Evolutionary conservation across 139 green algal species (phyloP).

Genomic region (Tetradesmus lagerheimii): DNA sequence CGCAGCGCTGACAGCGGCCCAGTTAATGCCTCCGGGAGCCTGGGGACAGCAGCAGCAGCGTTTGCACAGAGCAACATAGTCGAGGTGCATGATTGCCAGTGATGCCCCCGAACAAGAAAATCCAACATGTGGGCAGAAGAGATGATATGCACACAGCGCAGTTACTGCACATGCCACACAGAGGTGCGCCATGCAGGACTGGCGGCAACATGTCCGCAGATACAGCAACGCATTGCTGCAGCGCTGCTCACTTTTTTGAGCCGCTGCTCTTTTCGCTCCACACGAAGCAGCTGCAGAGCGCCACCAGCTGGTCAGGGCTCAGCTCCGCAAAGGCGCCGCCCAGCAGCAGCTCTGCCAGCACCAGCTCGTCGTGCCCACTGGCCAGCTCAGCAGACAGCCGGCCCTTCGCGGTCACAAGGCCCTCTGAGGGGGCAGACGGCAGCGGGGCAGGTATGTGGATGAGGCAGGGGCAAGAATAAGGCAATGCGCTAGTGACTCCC

Average conservation of each 20-base stretch:
- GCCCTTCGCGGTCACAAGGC: slow-evolving; percentile 77
- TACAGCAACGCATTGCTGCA: not conserved
- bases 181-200: too few species aligned
- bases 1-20: slow-evolving; percentile 56
- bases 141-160: too few species aligned
- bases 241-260: slow-evolving; percentile 40
- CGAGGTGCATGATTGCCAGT: not conserved
- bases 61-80: not conserved
- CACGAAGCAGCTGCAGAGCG: slow-evolving; percentile 80
- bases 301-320: slow-evolving; percentile 68
- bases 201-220: too few species aligned
- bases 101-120: too few species aligned
- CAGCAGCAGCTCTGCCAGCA: slow-evolving; percentile 87
- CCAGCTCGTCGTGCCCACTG: slow-evolving; percentile 79
- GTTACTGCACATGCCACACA: too few species aligned
- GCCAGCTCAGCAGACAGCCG: slow-evolving; percentile 69
- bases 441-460: not conserved
- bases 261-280: slow-evolving; percentile 76
- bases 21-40: slow-evolving; percentile 71
- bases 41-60: slow-evolving; percentile 35
- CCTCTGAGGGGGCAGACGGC: slow-evolving; percentile 37
- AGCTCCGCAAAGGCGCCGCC: slow-evolving; percentile 75
- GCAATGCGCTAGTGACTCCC: not conserved
- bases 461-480: not conserved
- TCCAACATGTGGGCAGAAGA: too few species aligned